phyloP scores from a whole-genome alignment of 495 filamentous ascomycete species.

The Opeltia flavorubescens region DNA sequence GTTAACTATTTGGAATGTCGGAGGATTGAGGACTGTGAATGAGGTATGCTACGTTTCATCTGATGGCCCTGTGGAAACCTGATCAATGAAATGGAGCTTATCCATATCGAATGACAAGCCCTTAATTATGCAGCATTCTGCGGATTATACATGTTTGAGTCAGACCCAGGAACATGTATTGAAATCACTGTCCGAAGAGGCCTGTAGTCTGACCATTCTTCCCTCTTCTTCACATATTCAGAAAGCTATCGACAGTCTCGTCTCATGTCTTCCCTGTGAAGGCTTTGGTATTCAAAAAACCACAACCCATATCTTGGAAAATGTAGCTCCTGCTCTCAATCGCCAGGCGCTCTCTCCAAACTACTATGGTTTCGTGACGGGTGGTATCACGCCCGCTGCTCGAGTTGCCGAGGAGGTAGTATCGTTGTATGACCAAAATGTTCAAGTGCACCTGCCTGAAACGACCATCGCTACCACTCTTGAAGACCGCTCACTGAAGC shows the following conservation, averaged over 20 bases:
- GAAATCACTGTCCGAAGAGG: background rate
- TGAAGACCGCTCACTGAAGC: slow-evolving; percentile 52
- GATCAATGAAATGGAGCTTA: no score
- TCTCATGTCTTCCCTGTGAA: slow-evolving; percentile 21
- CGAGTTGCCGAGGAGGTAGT: slow-evolving; percentile 74
- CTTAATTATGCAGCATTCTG: background rate
- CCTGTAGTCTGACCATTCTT: background rate
- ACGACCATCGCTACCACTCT: slow-evolving; percentile 63
- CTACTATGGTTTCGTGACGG: slow-evolving; percentile 87
- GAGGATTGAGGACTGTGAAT: no score
- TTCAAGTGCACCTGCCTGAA: slow-evolving; percentile 66
- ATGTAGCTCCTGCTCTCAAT: slow-evolving; percentile 55
- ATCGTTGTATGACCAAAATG: slow-evolving; percentile 65
- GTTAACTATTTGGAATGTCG: no score
- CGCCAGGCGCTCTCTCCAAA: slow-evolving; percentile 42
- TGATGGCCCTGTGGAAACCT: no score
- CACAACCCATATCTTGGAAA: slow-evolving; percentile 36
- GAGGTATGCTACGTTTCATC: no score
- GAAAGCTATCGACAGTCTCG: slow-evolving; percentile 12
- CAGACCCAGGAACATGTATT: background rate
- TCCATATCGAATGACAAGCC: no score
- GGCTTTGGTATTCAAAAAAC: slow-evolving; percentile 33
- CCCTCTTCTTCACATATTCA: background rate
- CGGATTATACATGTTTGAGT: background rate
- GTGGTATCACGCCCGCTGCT: slow-evolving; percentile 67